Base-by-base conservation (phyloP, 2,329 filamentous ascomycete genomes). In the Colletotrichum higginsianum region DNA sequence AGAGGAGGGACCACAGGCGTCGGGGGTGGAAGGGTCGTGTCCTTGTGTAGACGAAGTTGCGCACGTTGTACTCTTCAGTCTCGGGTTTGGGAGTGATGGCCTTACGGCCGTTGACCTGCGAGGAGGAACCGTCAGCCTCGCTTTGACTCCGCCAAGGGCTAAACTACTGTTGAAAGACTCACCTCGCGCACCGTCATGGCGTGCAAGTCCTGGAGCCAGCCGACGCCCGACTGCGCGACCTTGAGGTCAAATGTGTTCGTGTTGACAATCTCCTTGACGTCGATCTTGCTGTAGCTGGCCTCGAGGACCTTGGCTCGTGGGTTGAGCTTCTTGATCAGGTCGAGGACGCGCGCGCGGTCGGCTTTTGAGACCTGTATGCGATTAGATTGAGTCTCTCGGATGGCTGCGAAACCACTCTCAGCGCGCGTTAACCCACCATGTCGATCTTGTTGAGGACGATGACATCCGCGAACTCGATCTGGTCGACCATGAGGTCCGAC, bases 381-480 rank as follows among this genome's bases (percentile, higher is more conserved):
- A 26, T 26, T 44, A 0, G 6, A 2, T 7, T 4, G 0, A n/a
- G 16, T n/a, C 4, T 61, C 21, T 12, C 7, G 8, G 21, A 16
- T 30, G 6, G 16, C 3, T 16, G 38, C 60, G 26, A 7, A 66
- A 38, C 2, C 7, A 2, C 23, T 1, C 9, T 9, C 21, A 0
- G 21, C 5, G 16, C 23, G 11, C 13, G 11, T 7, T 8, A 57
- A 26, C 77, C 23, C 16, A 93, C 89, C 71, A 90, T 88, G 72
- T 93, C 91, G 7, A 88, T 83, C 79, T 94, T 94, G 81, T 94
- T 94, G 23, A 94, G 81, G 4, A 94, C 85, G 16, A 94, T 86
- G 8, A 94, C 91, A 74, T 94, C 91, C 0, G 92, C 91, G 75
- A 94, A 94, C 79, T 94, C 92, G 71, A 94, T 92, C 76, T 94